Evolutionary conservation across 225 moss, liverwort and hornwort species (phyloP), one percentile per base, ranked within the genome.

Genomic region (Rhytidiadelphus loreus): DNA sequence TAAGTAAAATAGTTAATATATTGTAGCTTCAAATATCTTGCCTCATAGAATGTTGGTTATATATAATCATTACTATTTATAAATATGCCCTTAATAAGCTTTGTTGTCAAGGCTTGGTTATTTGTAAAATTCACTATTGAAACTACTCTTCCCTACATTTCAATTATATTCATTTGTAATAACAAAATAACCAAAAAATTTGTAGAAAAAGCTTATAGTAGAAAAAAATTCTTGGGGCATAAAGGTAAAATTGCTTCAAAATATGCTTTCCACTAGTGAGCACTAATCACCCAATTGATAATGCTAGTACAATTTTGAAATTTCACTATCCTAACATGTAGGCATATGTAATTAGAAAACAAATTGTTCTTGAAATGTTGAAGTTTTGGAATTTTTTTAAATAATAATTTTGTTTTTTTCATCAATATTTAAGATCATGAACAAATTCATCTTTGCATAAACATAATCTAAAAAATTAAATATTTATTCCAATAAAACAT

Each of bases 31-130:
- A 69, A 69, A 4, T 6, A n/a, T 68, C 23, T 21, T 23, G 2
- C 68, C 11, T 68, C 7, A 23, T 68, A 3, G 15, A 70, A 25
- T 16, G 13, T n/a, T n/a, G n/a, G n/a, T n/a, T n/a, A n/a, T n/a
- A n/a, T n/a, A n/a, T n/a, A n/a, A n/a, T n/a, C n/a, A n/a, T n/a
- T n/a, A n/a, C 5, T 43, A 26, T 72, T 16, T 44, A 25, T 16
- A 43, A 26, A 46, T 50, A 74, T 48, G 4, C 2, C 3, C 0
- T 16, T 16, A 37, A 66, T 37, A 6, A 46, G 5, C 4, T 73
- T 46, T 46, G 17, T 3, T 0, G 0, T 29, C 2, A 11, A 44
- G 1, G 0, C 17, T 9, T 73, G 10, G 11, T 46, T 32, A 20
- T 20, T 75, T 75, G 11, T 3, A 11, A 73, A 18, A 48, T 50